phyloP scores from a whole-genome alignment of 2,329 filamentous ascomycete genomes.

The Diaporthe vexans region DNA sequence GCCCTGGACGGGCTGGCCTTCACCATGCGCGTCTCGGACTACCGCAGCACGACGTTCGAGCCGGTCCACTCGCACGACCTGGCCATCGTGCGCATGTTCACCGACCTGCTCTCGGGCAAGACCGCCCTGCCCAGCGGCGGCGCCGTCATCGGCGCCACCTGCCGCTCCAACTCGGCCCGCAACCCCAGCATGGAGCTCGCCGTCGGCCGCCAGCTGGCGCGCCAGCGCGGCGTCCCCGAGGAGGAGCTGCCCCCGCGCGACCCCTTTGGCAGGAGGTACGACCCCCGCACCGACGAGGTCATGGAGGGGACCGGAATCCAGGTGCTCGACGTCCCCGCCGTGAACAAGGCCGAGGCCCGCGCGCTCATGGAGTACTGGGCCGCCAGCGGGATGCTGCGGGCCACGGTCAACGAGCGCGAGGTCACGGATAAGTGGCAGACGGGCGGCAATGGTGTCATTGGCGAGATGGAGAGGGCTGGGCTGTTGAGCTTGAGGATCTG shows the following conservation, averaged over 20 bases:
- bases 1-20: constrained; percentile 84
- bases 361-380: constrained; percentile 95
- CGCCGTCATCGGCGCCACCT: constrained; percentile 81
- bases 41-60: constrained; percentile 78
- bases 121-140: constrained; percentile 78
- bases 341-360: constrained; percentile 82
- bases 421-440: constrained; percentile 89
- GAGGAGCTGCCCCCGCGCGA: constrained; percentile 55
- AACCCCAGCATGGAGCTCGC: constrained; percentile 78
- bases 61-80: constrained; percentile 90
- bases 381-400: constrained; percentile 82
- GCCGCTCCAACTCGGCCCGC: constrained; percentile 76
- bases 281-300: constrained; percentile 67
- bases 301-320: constrained; percentile 60
- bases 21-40: constrained; percentile 83
- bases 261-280: constrained; percentile 69
- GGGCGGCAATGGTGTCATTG: constrained; percentile 84
- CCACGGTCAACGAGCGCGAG: constrained; percentile 76
- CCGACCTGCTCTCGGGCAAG: constrained; percentile 77
- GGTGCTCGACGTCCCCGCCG: constrained; percentile 72
- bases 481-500: constrained; percentile 64
- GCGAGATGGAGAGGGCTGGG: constrained; percentile 83
- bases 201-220: constrained; percentile 69
- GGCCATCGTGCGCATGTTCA: constrained; percentile 79
- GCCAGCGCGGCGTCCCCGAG: constrained; percentile 51